A percentile compares a stretch with the other conserved stretches of the same genome.
Conservation (phyloP, 495 filamentous ascomycete genomes). For the Astrocystis sublimbata region DNA sequence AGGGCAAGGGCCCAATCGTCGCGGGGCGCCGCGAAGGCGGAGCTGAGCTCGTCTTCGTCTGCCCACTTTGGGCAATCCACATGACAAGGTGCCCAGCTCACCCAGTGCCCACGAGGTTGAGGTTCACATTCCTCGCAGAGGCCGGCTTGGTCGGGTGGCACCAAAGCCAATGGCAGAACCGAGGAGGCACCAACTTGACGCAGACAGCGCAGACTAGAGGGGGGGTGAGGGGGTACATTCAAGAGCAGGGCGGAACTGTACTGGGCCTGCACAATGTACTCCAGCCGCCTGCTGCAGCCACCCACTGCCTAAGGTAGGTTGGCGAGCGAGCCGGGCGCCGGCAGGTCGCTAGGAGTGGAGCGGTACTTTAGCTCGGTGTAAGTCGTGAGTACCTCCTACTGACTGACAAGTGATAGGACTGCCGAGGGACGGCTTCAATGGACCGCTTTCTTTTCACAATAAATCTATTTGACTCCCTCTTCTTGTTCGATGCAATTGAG, state of each 20-base stretch:
- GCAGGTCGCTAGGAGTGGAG: neutral
- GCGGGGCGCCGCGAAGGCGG: constrained; percentile 1
- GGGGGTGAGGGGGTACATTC: no score
- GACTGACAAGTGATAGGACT: no score
- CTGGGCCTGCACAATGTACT: no score
- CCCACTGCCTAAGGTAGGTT: no score
- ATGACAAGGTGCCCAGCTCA: no score
- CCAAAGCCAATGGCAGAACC: neutral
- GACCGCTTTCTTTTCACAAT: constrained; percentile 13
- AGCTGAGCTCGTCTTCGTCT: neutral
- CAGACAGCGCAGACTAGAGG: no score
- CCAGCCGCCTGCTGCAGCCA: constrained; percentile 3
- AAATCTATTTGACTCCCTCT: neutral
- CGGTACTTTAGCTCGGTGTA: neutral
- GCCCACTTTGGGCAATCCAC: no score
- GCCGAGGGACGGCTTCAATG: neutral
- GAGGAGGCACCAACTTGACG: neutral
- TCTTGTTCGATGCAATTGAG: neutral
- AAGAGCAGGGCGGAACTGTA: no score
- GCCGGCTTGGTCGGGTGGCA: neutral
- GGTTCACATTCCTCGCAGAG: constrained; percentile 3
- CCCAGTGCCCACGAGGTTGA: neutral
- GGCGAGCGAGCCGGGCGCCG: no score
- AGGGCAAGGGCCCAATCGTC: neutral
- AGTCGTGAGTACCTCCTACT: no score